Conservation (phyloP, 768 basidiomycete genomes). For the Pisolithus tinctorius region DNA sequence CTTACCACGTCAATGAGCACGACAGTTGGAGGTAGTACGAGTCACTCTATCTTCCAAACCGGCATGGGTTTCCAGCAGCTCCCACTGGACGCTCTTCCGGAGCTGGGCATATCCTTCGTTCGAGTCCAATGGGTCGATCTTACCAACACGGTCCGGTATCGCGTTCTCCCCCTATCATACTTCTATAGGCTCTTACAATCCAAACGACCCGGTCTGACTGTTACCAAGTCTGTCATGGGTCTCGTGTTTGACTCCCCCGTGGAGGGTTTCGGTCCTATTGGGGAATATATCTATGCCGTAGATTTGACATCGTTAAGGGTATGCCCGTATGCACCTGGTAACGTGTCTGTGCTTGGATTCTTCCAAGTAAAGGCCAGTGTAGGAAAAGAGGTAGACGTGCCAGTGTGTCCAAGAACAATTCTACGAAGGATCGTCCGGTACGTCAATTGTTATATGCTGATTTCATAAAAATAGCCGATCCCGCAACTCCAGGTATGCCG, state of each 20-base stretch:
- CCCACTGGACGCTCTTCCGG: not conserved
- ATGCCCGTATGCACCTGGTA: slow-evolving; percentile 53
- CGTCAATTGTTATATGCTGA: slow-evolving; percentile 10
- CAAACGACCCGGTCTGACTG: slow-evolving; percentile 44
- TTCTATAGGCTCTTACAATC: slow-evolving; percentile 41
- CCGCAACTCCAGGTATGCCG: slow-evolving; percentile 26
- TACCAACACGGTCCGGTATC: slow-evolving; percentile 50
- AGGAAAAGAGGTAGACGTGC: slow-evolving; percentile 32
- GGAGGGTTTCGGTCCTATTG: slow-evolving; percentile 44
- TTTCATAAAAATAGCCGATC: not conserved
- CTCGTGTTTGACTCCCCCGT: slow-evolving; percentile 40
- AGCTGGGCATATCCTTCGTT: slow-evolving; percentile 33
- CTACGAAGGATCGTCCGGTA: slow-evolving; percentile 48
- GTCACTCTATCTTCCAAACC: not conserved
- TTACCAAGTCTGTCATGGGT: slow-evolving; percentile 44
- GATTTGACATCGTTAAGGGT: slow-evolving; percentile 49
- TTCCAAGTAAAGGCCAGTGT: slow-evolving; percentile 54
- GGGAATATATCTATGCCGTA: slow-evolving; percentile 54
- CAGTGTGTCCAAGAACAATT: slow-evolving; percentile 55
- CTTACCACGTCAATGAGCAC: not conserved
- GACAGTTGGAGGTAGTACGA: not conserved
- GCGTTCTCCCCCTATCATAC: slow-evolving; percentile 48
- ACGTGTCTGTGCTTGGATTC: slow-evolving; percentile 60
- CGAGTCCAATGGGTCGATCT: slow-evolving; percentile 66
- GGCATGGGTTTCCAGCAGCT: not conserved